Percentiles rank a stretch among this genome's conserved stretches.
Evolutionary conservation across 1,284 basidiomycete species (phyloP).

Genomic region (Jaminaea rosea): DNA sequence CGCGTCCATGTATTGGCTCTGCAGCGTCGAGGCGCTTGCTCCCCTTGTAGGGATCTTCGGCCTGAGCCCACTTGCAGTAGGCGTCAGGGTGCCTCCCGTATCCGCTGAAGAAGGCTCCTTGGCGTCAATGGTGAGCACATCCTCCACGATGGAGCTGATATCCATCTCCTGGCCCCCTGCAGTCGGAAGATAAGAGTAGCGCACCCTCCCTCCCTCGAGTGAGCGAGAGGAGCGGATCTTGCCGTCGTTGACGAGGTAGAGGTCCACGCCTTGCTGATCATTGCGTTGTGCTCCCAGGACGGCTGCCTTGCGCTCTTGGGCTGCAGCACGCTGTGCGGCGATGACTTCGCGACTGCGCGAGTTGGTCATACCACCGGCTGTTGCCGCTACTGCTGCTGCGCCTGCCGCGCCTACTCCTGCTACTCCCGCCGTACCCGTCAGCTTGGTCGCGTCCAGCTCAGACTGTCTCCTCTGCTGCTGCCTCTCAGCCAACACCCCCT

Average conservation of each 20-base stretch:
- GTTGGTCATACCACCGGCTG: constrained; percentile 1
- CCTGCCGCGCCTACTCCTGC: neutral
- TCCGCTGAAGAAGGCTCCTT: neutral
- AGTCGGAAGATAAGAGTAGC: constrained; percentile 84
- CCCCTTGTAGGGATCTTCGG: constrained; percentile 3
- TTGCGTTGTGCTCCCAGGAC: constrained; percentile 76
- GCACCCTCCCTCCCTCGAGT: constrained; percentile 60
- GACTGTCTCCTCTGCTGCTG: constrained; percentile 45
- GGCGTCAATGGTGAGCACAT: constrained; percentile 52
- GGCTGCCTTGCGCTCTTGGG: constrained; percentile 72
- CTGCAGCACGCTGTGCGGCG: constrained; percentile 76
- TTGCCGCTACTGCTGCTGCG: neutral
- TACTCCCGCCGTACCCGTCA: constrained; percentile 7
- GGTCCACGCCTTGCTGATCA: constrained; percentile 72
- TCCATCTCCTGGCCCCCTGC: constrained; percentile 71
- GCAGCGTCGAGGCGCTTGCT: constrained; percentile 17
- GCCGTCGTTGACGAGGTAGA: constrained; percentile 70
- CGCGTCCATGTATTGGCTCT: constrained; percentile 22
- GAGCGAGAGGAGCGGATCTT: constrained; percentile 70
- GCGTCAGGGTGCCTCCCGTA: constrained; percentile 4
- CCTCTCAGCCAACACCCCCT: constrained; percentile 47
- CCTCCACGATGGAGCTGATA: constrained; percentile 81
- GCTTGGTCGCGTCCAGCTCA: constrained; percentile 6
- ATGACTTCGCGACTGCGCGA: constrained; percentile 76
- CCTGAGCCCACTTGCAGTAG: neutral